phyloP scores from a whole-genome alignment of 441 rosid genomes.

The Adansonia rubrostipa region DNA sequence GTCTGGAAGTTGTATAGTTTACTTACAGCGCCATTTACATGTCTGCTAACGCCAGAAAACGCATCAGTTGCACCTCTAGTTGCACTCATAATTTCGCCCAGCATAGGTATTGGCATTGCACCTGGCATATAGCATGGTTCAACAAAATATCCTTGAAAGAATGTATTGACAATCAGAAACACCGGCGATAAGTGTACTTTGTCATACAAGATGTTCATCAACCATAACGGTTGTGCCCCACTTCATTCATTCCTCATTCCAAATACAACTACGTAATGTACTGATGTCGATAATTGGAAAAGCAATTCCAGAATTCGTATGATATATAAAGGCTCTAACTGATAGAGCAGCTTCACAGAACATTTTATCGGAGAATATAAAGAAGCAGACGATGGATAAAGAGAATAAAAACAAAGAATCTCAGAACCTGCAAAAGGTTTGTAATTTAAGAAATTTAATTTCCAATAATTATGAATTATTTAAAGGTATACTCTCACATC shows the following conservation, averaged over 20 bases:
- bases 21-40: conserved; percentile 68
- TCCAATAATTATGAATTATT: neutral
- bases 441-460: neutral
- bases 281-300: neutral
- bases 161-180: neutral
- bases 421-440: neutral
- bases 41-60: conserved; percentile 74
- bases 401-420: neutral
- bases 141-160: conserved; percentile 8
- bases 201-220: neutral
- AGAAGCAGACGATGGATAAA: neutral
- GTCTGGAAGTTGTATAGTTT: conserved; percentile 9
- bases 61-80: conserved; percentile 90
- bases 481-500: neutral
- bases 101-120: conserved; percentile 61
- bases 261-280: neutral
- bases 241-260: neutral
- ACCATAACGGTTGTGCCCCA: neutral
- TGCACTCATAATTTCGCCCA: conserved; percentile 78
- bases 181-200: conserved; percentile 10
- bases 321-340: too few species aligned
- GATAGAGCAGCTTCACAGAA: too few species aligned
- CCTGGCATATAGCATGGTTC: conserved; percentile 41
- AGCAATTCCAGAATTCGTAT: neutral
- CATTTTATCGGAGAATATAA: too few species aligned